Percentiles rank a stretch among this genome's conserved stretches.
Evolutionary conservation across 1,284 basidiomycete genomes (phyloP).

Genomic region (Apiotrichum montevideense): DNA sequence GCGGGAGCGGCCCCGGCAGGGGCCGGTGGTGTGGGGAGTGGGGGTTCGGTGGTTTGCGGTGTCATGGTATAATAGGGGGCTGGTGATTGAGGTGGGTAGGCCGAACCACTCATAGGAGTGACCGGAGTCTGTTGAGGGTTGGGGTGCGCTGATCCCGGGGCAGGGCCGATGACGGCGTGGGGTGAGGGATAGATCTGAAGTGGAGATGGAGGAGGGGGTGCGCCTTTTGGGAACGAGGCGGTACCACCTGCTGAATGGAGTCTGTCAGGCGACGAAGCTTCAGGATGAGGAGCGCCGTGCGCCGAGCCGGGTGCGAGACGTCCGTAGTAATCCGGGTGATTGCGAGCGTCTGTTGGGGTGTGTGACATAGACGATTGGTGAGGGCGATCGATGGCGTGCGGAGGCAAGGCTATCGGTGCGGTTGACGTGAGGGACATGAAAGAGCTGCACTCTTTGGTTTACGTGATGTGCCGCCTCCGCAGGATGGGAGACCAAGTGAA

Average conservation of each 20-base stretch:
- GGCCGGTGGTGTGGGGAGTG: slow-evolving; percentile 27
- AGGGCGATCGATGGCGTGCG: slow-evolving; percentile 11
- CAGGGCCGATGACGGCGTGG: slow-evolving; percentile 20
- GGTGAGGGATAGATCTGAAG: slow-evolving; percentile 17
- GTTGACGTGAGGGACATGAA: slow-evolving; percentile 21
- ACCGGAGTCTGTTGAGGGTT: slow-evolving; percentile 24
- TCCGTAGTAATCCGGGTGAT: slow-evolving; percentile 20
- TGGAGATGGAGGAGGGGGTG: slow-evolving; percentile 23
- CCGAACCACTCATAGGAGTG: slow-evolving; percentile 30
- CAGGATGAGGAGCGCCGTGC: slow-evolving; percentile 19
- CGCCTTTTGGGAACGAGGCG: slow-evolving; percentile 19
- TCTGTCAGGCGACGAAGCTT: slow-evolving; percentile 22
- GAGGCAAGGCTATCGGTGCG: slow-evolving; percentile 12
- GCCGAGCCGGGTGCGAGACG: slow-evolving; percentile 28
- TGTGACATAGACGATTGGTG: slow-evolving; percentile 17
- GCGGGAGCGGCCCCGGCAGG: slow-evolving; percentile 6
- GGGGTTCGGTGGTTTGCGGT: slow-evolving; percentile 18
- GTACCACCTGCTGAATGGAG: slow-evolving; percentile 29
- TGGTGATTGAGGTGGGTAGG: slow-evolving; percentile 31
- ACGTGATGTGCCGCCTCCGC: too few species aligned
- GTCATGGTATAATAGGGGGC: slow-evolving; percentile 25
- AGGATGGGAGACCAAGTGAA: too few species aligned
- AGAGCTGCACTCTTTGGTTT: neutral
- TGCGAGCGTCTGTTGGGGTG: slow-evolving; percentile 22
- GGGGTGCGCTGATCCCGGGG: slow-evolving; percentile 35